phyloP scores from a whole-genome alignment of 2,329 filamentous ascomycete species.

The Polytolypa hystricis region DNA sequence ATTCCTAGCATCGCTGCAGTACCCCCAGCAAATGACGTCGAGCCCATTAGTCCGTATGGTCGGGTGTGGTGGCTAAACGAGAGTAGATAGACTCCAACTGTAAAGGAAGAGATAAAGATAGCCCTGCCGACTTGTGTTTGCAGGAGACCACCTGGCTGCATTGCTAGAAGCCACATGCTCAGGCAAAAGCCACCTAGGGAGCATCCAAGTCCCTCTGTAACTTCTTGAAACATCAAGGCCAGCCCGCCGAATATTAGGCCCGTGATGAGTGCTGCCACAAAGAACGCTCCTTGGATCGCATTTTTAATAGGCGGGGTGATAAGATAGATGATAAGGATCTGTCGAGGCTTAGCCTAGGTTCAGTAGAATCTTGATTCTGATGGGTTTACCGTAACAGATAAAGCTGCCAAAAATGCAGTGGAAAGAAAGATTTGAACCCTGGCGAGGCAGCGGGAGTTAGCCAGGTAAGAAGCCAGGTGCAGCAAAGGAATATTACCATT shows the following conservation, averaged over 20 bases:
- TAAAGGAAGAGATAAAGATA: conserved; percentile 66
- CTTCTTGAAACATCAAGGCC: conserved; percentile 68
- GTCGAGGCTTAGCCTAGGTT: conserved; percentile 5
- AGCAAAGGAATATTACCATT: conserved; percentile 37
- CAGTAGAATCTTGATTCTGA: not conserved
- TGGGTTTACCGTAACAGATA: conserved; percentile 54
- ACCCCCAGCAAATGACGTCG: conserved; percentile 70
- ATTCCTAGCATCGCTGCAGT: conserved; percentile 72
- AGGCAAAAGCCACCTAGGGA: conserved; percentile 77
- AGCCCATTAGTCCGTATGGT: conserved; percentile 63
- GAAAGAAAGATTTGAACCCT: conserved; percentile 68
- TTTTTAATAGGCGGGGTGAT: conserved; percentile 67
- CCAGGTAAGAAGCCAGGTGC: not conserved
- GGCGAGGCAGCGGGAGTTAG: no score
- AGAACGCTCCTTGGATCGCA: conserved; percentile 73
- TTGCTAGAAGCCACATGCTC: conserved; percentile 79
- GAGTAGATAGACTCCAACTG: conserved; percentile 55
- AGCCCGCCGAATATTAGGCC: conserved; percentile 63
- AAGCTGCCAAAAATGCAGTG: conserved; percentile 57
- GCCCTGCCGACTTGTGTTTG: conserved; percentile 50
- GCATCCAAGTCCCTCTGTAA: conserved; percentile 76
- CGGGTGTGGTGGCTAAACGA: conserved; percentile 72
- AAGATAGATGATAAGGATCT: conserved; percentile 73
- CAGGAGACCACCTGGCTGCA: conserved; percentile 67
- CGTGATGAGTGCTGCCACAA: conserved; percentile 64